Evolutionary conservation across 768 basidiomycete species (phyloP), one percentile per base, ranked within the genome.

Genomic region (Naganishia vishniacii): DNA sequence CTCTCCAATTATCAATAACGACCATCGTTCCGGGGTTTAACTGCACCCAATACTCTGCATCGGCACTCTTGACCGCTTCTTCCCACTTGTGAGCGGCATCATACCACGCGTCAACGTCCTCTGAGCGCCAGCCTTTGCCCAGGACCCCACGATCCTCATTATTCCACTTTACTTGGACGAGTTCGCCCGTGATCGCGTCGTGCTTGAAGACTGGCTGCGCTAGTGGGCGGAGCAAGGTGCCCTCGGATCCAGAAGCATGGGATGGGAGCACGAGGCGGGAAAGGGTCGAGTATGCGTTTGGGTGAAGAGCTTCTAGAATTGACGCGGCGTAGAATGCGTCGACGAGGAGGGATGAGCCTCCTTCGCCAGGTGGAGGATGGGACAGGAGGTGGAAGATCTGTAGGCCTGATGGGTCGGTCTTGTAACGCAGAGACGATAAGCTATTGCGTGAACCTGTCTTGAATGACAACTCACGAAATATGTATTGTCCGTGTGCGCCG

Each of bases 351-450:
- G 89, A 89, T 3, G 85, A 82, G 16, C 94, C 94, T 1, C 94
- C 94, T 15, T 81, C 81, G 20, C 91, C 91, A 1, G 85, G 84
- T 41, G 2, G 85, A 0, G 74, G 70, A 58, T 78, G 79, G 0
- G 88, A 88, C 40, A 97, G 84, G 46, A 97, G 82, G 77, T 99
- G 95, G 80, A 98, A 97, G 48, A 95, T 80, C 71, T 99, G 95
- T 13, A 98, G 80, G n/a, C 94, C 93, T 62, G 88, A 88, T 3
- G 94, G 93, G 75, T 97, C 90, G 26, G 88, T 93, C 88, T 91
- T 41, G 11, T 13, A n/a, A 64, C n/a, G 3, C n/a, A 20, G 4
- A 7, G 25, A 18, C 1, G 16, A 41, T 46, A n/a, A 58, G n/a
- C 7, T 48, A 7, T 7, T 37, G 31, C 44, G 23, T 45, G 23